Evolutionary conservation across 768 basidiomycete species (phyloP).

Genomic region (Naematelia aurantialba): DNA sequence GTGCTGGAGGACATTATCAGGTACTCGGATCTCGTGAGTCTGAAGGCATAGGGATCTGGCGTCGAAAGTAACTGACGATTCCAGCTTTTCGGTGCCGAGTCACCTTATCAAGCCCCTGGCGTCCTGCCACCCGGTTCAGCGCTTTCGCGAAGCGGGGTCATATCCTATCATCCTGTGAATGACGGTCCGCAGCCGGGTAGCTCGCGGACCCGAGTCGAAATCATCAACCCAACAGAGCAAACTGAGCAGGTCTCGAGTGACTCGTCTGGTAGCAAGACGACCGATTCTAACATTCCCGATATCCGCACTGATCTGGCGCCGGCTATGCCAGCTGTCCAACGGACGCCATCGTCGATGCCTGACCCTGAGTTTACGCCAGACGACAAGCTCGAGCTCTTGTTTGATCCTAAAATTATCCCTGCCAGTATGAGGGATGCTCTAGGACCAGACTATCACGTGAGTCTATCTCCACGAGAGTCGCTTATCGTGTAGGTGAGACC

Average conservation of each 20-base stretch:
- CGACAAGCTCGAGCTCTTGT: slow-evolving; percentile 68
- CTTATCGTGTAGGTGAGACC: slow-evolving; percentile 58
- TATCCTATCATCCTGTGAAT: slow-evolving; percentile 30
- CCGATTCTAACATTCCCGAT: background rate
- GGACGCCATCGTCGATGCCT: background rate
- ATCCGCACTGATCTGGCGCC: slow-evolving; percentile 2
- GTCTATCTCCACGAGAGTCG: background rate
- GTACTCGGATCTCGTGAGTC: slow-evolving; percentile 59
- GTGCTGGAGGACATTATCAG: slow-evolving; percentile 83
- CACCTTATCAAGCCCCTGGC: slow-evolving; percentile 18
- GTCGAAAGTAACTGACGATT: slow-evolving; percentile 4
- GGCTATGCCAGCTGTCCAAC: background rate
- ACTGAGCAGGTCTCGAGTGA: background rate
- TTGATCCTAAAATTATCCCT: slow-evolving; percentile 69
- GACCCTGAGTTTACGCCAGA: slow-evolving; percentile 58
- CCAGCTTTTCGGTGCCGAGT: slow-evolving; percentile 38
- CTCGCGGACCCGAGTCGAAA: slow-evolving; percentile 30
- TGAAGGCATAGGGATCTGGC: background rate
- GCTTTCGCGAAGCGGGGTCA: slow-evolving; percentile 27
- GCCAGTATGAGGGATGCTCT: slow-evolving; percentile 60
- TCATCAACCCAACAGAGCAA: slow-evolving; percentile 12
- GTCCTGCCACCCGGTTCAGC: slow-evolving; percentile 33
- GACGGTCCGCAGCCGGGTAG: slow-evolving; percentile 36
- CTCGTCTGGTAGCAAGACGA: slow-evolving; percentile 1
- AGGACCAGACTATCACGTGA: slow-evolving; percentile 65